Evolutionary conservation across 148 eudicot genomes (phyloP).

Genomic region (Tetragonia tetragonoides): DNA sequence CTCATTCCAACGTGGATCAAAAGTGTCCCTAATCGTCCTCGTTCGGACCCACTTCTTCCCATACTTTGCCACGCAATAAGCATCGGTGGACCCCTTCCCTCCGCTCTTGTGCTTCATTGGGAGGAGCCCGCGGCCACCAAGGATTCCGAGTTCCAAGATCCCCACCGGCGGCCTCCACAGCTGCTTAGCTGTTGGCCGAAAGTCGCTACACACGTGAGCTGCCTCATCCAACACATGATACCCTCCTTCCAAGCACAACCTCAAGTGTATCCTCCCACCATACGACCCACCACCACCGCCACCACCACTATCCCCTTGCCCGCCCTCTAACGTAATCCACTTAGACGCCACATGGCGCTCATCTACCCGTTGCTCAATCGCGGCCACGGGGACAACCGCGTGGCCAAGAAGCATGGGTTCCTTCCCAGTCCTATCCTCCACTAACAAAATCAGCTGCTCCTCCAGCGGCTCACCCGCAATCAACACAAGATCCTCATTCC

Average conservation of each 20-base stretch:
- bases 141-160: slow-evolving; percentile 77
- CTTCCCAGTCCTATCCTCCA: slow-evolving; percentile 73
- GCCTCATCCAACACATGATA: slow-evolving; percentile 99
- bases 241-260: slow-evolving; percentile 89
- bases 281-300: slow-evolving; percentile 46
- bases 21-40: slow-evolving; percentile 64
- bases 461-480: slow-evolving; percentile 91
- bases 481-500: slow-evolving; percentile 77
- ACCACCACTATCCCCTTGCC: slow-evolving; percentile 5
- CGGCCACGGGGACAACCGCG: slow-evolving; percentile 61
- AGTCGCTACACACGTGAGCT: slow-evolving; percentile 93
- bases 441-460: slow-evolving; percentile 60
- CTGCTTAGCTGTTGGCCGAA: slow-evolving; percentile 89
- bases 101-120: slow-evolving; percentile 79
- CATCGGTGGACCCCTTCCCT: slow-evolving; percentile 91
- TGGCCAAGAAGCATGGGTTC: slow-evolving; percentile 82
- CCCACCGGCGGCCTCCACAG: slow-evolving; percentile 90
- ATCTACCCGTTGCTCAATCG: slow-evolving; percentile 78
- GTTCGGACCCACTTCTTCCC: slow-evolving; percentile 99
- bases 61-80: slow-evolving; percentile 94
- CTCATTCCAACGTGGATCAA: slow-evolving; percentile 98
- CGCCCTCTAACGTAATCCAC: slow-evolving; percentile 66
- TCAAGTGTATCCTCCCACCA: slow-evolving; percentile 62
- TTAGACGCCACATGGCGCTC: slow-evolving; percentile 76
- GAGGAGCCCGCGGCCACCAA: slow-evolving; percentile 80